Conservation (phyloP, 1,139 yeast species). For the Candida tropicalis region DNA sequence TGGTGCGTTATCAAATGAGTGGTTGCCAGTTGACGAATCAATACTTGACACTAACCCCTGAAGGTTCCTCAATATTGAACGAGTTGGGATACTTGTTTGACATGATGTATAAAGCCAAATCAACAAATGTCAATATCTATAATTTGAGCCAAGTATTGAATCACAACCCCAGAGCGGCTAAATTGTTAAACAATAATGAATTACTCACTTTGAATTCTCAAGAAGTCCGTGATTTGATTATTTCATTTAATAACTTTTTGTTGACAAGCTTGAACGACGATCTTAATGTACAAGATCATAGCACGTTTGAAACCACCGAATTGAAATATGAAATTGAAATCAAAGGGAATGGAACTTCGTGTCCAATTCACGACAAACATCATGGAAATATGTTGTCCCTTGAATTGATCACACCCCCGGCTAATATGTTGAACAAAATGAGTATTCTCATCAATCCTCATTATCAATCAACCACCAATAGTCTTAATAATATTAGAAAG, state of each 20-base stretch:
- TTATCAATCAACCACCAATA: slow-evolving; percentile 9
- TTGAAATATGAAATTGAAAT: slow-evolving; percentile 43
- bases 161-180: slow-evolving; percentile 49
- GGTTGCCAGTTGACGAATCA: slow-evolving; percentile 46
- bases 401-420: slow-evolving; percentile 39
- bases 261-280: slow-evolving; percentile 54
- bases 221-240: slow-evolving; percentile 44
- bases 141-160: slow-evolving; percentile 61
- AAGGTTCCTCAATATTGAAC: slow-evolving; percentile 60
- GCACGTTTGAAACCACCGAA: slow-evolving; percentile 18
- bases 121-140: slow-evolving; percentile 68
- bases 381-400: slow-evolving; percentile 25
- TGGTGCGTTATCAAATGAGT: slow-evolving; percentile 58
- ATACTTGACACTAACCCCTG: slow-evolving; percentile 37
- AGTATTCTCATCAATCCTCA: slow-evolving; percentile 27
- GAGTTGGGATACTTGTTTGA: slow-evolving; percentile 90
- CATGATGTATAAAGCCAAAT: slow-evolving; percentile 83
- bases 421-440: slow-evolving; percentile 27
- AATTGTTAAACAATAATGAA: slow-evolving; percentile 56
- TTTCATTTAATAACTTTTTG: slow-evolving; percentile 62
- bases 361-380: slow-evolving; percentile 36
- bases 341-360: slow-evolving; percentile 31
- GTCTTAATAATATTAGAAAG: slow-evolving; percentile 17
- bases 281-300: slow-evolving; percentile 33
- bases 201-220: slow-evolving; percentile 37